Base-by-base conservation (phyloP, 179 eudicot genomes). In the Beta macrorhiza region DNA sequence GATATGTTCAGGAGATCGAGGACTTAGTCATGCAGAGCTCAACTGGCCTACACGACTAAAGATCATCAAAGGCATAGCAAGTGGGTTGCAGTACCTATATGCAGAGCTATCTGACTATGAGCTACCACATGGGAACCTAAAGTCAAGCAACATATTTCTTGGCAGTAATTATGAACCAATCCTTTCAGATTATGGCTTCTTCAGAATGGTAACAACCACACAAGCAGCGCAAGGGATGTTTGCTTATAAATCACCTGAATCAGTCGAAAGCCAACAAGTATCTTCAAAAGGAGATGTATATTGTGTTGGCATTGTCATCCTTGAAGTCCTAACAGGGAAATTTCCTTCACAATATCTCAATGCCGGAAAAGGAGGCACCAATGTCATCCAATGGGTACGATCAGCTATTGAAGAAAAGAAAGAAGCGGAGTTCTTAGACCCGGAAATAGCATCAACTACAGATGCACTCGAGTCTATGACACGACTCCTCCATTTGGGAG, bases 71-170 rank as follows among this genome's bases (percentile, higher is more conserved):
- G 98, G 97, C 17, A 84, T 92, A 6, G 91, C 90, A 5, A 83
- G 87, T 1, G 98, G 97, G 51, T 62, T 92, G 83, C 84, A 84
- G 0, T 89, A 85, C 86, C 90, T 94, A 13, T 89, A 92, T 80
- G 68, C 86, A 0, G 91, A 90, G 61, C 88, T 91, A 45, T 29
- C 89, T 14, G 82, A 86, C 20, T 83, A 78, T n/a, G 90, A 89
- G 32, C 82, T 94, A 59, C 95, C 98, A 17, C 97, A 92, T 29
- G 98, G 98, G 52, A 92, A 94, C 78, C 89, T 94, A 32, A 92
- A 92, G 82, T 89, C 98, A 3, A 88, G 93, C 86, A 93, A 94
- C 82, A 86, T 94, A 2, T 91, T 94, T 55, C 83, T 94, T 17
- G 71, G 73, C 17, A 64, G 82, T n/a, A 72, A 81, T 65, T 80